Percentiles rank a stretch among this genome's conserved stretches.
These are phyloP conservation scores for Fusarium liriodendri DNA, from an alignment of 2,329 filamentous ascomycete genomes.

Conservation along the genomic window DNA sequence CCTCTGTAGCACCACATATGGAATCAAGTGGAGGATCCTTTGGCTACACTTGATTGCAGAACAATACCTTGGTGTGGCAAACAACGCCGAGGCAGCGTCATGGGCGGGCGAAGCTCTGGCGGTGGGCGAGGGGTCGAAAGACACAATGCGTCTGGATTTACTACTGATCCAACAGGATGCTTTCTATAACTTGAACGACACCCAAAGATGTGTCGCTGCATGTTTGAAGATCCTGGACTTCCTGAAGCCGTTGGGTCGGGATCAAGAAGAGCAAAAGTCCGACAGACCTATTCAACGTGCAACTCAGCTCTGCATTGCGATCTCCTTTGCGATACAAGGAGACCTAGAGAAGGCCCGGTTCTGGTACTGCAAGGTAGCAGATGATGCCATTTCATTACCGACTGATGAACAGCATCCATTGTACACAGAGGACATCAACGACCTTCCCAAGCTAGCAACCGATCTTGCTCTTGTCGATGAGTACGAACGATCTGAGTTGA, in stretches of 20 bases:
- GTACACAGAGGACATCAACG: not conserved
- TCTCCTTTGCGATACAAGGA: not conserved
- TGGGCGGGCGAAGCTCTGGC: not conserved
- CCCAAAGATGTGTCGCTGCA: not conserved
- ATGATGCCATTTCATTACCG: not conserved
- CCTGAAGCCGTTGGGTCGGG: not conserved
- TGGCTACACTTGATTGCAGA: accelerated
- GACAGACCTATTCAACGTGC: not conserved
- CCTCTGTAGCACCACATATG: not conserved
- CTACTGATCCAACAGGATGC: not conserved
- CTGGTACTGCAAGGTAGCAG: not conserved
- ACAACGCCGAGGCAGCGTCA: not conserved
- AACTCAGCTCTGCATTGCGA: not conserved
- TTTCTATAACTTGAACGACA: not conserved
- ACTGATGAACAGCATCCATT: not conserved
- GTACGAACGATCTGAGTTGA: not conserved
- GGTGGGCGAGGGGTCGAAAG: too few species aligned
- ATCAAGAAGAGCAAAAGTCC: not conserved
- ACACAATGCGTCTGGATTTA: not conserved
- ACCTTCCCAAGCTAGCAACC: not conserved
- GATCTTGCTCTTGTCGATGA: not conserved
- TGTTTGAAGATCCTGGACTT: not conserved
- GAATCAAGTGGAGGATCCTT: not conserved
- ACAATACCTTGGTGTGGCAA: not conserved
- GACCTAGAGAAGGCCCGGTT: not conserved